Evolutionary conservation across 345 rosid species (phyloP), one percentile per base, ranked within the genome.

Genomic region (Luvunga scandens): DNA sequence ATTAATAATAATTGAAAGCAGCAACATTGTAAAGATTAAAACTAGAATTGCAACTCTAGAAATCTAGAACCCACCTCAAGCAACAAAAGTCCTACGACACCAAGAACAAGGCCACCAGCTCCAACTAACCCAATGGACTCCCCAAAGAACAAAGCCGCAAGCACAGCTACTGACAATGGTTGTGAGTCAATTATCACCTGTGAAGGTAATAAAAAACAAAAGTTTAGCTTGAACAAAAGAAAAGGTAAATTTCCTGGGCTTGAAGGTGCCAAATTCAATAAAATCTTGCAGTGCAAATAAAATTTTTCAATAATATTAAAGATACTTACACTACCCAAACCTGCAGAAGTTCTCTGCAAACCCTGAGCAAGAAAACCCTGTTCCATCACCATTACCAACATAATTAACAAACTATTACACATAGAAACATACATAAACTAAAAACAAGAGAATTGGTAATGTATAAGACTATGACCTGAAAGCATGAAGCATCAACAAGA

Each of bases 181-280:
- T 93, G 98, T 2, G 98, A 92, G 78, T 95, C 98, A 75, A 95
- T 95, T 77, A 93, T 95, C 76, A 95, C 99, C 97, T 93, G 87
- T 78, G 71, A 30, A 30, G 12, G 69, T 16, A 66, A 27, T 4
- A 45, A 60, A 28, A 83, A 59, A 45, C 36, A 72, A 39, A 73
- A 34, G 24, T 55, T 9, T 16, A 45, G 19, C 30, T 56, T 55
- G 21, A 19, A 30, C 28, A 36, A 3, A 61, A 61, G 50, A 73
- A 62, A 62, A 22, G 31, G 50, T 33, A 72, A 72, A 57, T 21
- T 12, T 30, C 8, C 22, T 45, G 25, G 5, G 16, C 59, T 34
- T 18, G 48, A 69, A 45, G 36, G 0, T 27, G 4, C n/a, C 28
- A 7, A 38, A 69, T 45, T 45, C 34, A 48, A 69, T 69, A 28